Evolutionary conservation across 2,329 filamentous ascomycete genomes (phyloP).

Genomic region (Sclerotinia glacialis): DNA sequence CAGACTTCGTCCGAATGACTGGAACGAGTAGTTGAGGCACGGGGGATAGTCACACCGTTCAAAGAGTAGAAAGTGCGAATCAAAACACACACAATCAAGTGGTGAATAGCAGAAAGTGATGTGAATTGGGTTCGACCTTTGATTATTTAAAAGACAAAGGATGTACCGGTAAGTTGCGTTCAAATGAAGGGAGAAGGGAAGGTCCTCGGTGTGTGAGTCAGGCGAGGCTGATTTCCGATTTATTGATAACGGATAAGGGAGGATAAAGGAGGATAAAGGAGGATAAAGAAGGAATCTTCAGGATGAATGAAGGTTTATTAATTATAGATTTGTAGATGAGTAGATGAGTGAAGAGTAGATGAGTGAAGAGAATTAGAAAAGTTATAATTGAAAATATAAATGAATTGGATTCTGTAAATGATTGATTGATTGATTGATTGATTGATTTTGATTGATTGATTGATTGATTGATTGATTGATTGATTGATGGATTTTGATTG

Average conservation of each 20-base stretch:
- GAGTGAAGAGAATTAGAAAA: too few relatives aligned
- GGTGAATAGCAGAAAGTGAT: not conserved
- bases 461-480: slow-evolving; percentile 1
- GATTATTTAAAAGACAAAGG: not conserved
- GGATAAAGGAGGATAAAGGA: slow-evolving; percentile 6
- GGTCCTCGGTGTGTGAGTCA: slow-evolving; percentile 13
- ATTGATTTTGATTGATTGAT: not conserved
- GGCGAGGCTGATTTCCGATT: slow-evolving; percentile 11
- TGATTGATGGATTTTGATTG: not conserved
- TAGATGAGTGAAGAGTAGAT: not conserved
- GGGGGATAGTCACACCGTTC: slow-evolving; percentile 5
- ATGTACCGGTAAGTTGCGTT: not conserved
- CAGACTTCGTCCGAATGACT: slow-evolving; percentile 16
- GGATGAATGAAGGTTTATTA: not conserved
- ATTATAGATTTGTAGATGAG: slow-evolving; percentile 13
- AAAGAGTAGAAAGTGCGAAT: slow-evolving; percentile 10
- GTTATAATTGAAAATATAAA: not conserved
- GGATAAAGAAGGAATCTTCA: not conserved
- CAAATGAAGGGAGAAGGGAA: not conserved
- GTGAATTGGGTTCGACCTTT: not conserved
- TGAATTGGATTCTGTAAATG: not conserved
- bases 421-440: not conserved
- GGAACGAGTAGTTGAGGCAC: slow-evolving; percentile 9
- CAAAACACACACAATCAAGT: slow-evolving; percentile 18
- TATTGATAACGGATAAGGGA: slow-evolving; percentile 8